Conservation (phyloP, 768 basidiomycete genomes). For the Boletales sp. region DNA sequence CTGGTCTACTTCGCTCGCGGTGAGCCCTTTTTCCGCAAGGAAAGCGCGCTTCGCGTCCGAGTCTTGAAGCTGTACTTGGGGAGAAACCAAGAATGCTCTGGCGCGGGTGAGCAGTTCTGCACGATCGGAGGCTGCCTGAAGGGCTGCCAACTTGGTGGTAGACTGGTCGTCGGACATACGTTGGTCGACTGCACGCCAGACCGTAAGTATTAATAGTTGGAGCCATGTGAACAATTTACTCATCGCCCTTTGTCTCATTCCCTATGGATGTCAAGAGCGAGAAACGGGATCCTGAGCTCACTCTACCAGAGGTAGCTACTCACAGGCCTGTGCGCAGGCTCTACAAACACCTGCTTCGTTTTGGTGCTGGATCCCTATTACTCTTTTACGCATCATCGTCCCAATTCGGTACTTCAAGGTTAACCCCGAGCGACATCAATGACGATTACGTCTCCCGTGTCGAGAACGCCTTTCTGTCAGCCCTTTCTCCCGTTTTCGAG, state of each 20-base stretch:
- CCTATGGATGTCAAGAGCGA: constrained; percentile 6
- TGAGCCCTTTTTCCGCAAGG: constrained; percentile 67
- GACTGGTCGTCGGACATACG: constrained; percentile 17
- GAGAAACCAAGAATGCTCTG: constrained; percentile 61
- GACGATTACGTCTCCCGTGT: constrained; percentile 10
- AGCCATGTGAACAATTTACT: too few species aligned
- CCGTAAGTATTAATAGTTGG: neutral
- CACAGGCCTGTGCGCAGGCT: neutral
- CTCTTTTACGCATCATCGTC: constrained; percentile 8
- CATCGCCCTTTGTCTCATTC: too few species aligned
- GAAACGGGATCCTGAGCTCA: neutral
- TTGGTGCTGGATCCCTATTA: constrained; percentile 3
- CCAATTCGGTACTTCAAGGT: neutral
- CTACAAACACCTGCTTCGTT: constrained; percentile 3
- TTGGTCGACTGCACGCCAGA: neutral
- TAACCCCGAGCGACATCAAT: too few species aligned
- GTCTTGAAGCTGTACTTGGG: constrained; percentile 61
- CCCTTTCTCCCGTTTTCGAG: neutral
- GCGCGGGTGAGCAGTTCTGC: constrained; percentile 51
- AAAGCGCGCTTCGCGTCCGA: constrained; percentile 55
- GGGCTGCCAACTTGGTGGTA: neutral
- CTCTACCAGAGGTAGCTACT: constrained; percentile 10
- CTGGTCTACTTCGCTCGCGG: constrained; percentile 53
- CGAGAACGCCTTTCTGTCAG: constrained; percentile 37
- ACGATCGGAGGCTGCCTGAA: constrained; percentile 23